Evolutionary conservation across 2,329 filamentous ascomycete genomes (phyloP), one percentile per base, ranked within the genome.

Genomic region (Xylaria sp.): DNA sequence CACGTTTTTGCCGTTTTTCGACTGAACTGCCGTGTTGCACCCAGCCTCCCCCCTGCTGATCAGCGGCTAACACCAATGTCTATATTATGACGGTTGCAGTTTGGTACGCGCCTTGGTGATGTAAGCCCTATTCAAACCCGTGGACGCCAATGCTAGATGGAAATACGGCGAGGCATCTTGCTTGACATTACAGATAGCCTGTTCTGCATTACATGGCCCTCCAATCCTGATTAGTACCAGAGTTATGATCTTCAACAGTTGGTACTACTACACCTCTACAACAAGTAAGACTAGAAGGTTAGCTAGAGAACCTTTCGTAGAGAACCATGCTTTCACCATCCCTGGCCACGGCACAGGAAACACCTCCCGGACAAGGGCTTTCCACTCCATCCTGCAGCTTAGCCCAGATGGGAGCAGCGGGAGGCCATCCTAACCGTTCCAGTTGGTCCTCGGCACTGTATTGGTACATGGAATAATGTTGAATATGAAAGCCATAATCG

Each of bases 21-120:
- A 37, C 20, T 37, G 11, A 18, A 17, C 29, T 48, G 11, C 18
- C 18, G 24, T 41, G 39, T 41, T 34, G 29, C 7, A 20, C 19
- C 26, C 29, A 20, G n/a, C n/a, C n/a, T 47, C 18, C 39, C 37
- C n/a, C 7, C 16, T 24, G 39, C 20, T 24, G 43, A 26, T 44
- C 42, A 43, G 29, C 18, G 42, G 54, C 39, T 18, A 49, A 44
- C 40, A 41, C 39, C 44, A 44, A 42, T 18, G 16, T 47, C 7
- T 29, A 7, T 13, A 18, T n/a, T 37, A 29, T 20, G 34, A 24
- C 21, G 19, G 21, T 11, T 11, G 24, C 11, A 11, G 24, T 26
- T 11, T 11, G 5, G 11, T 34, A 13, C 29, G 9, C 16, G 29
- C 29, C 29, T 34, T 34, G 11, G 9, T 34, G 5, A 34, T 34